Percentiles rank a stretch among this genome's conserved stretches.
Conservation (phyloP, 257 asterid genomes). For the Nicotiana paniculata region DNA sequence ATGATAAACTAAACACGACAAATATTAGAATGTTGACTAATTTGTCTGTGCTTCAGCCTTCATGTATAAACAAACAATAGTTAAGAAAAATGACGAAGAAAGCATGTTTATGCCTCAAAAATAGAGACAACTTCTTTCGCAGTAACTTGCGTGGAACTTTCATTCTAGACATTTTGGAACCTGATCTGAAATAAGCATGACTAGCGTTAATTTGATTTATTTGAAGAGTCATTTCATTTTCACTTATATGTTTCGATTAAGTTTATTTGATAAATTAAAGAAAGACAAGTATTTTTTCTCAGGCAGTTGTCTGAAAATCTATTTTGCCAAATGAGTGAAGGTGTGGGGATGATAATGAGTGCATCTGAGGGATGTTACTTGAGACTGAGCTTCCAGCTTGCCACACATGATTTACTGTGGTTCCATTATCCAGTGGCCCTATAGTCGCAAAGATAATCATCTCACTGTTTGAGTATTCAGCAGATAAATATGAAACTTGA, state of each 20-base stretch:
- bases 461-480: constrained; percentile 32
- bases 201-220: too few species aligned
- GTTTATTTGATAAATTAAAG: background rate
- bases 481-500: constrained; percentile 30
- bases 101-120: background rate
- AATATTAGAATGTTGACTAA: background rate
- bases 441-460: constrained; percentile 40
- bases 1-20: background rate
- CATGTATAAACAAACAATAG: background rate
- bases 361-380: constrained; percentile 37
- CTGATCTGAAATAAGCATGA: background rate
- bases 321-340: constrained; percentile 30
- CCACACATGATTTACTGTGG: constrained; percentile 40
- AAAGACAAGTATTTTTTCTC: background rate
- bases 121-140: background rate
- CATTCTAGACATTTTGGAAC: background rate
- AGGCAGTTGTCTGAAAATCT: constrained; percentile 18
- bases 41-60: background rate
- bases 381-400: constrained; percentile 37
- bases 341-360: constrained; percentile 29
- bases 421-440: constrained; percentile 33
- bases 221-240: too few species aligned
- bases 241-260: too few species aligned
- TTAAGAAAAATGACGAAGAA: background rate
- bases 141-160: background rate